Evolutionary conservation across 2,329 filamentous ascomycete genomes (phyloP), one percentile per base, ranked within the genome.

Genomic region (Cytospora piceicola): DNA sequence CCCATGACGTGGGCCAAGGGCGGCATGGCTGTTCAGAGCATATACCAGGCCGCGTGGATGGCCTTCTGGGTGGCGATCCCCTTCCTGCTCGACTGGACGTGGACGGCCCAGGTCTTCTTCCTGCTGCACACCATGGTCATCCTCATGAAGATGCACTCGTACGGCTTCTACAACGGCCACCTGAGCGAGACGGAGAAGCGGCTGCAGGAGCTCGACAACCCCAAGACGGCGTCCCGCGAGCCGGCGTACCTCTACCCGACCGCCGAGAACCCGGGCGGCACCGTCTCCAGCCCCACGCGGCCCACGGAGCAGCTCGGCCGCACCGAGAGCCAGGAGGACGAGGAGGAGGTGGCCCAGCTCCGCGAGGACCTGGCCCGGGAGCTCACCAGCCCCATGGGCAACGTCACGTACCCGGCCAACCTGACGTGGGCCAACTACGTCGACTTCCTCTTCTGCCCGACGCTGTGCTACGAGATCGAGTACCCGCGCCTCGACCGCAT

Each of bases 81-180:
- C 0, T 98, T 98, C 70, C 77, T 90, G 71, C 83, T 96, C 11
- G 84, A 90, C 60, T 99, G 95, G 95, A 92, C 93, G 3, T 99
- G 95, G 95, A 99, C 95, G 0, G 90, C 94, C 3, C 95, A 98
- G 75, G 95, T 99, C 49, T 99, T 96, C 77, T 86, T 99, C 71
- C 90, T 94, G 14, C 82, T 99, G 39, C 95, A 99, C 77, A 90
- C 93, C 53, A 88, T 99, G 78, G 90, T 92, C 9, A 83, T 99
- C 24, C 88, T 97, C 59, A 99, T 99, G 95, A 99, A 99, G 82
- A 95, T 98, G 88, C 95, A 99, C 77, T 97, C 94, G 7, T 99
- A 97, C 74, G 91, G 93, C 29, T 99, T 98, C 77, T 99, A 99
- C 81, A 98, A 97, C 73, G 95, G 95, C 14, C 95, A 99, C 77